Evolutionary conservation across 75 land plant species (phyloP).

Genomic region (Pinus albicaulis): DNA sequence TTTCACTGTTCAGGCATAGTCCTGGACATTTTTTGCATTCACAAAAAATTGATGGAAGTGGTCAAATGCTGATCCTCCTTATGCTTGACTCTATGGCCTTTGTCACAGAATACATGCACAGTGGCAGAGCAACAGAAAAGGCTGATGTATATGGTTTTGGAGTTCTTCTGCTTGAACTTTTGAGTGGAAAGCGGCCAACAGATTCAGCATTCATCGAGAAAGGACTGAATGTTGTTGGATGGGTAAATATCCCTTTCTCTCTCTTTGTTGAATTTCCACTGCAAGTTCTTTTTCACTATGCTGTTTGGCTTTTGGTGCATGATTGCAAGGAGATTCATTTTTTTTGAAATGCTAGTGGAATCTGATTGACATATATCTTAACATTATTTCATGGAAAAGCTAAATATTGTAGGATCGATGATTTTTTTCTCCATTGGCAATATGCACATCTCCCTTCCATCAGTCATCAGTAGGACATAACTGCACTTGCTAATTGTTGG

Average conservation of each 20-base stretch:
- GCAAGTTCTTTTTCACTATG: too few species aligned
- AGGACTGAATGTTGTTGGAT: conserved; percentile 87
- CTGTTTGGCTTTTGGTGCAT: neutral
- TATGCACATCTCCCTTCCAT: too few species aligned
- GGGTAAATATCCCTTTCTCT: conserved; percentile 50
- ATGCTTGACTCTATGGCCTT: neutral
- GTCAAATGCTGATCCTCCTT: neutral
- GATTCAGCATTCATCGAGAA: conserved; percentile 91
- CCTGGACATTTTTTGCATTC: neutral
- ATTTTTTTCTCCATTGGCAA: too few species aligned
- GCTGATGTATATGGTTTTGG: conserved; percentile 93
- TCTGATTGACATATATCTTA: too few species aligned
- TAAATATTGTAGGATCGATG: neutral
- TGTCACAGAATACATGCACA: conserved; percentile 76
- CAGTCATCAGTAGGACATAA: too few species aligned
- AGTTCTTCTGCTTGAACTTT: conserved; percentile 78
- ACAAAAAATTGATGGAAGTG: neutral
- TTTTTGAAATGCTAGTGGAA: too few species aligned
- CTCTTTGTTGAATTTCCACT: neutral
- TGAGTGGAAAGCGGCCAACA: conserved; percentile 84
- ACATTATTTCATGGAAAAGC: neutral
- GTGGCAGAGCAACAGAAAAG: conserved; percentile 94
- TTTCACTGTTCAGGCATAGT: neutral
- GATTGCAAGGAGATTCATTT: neutral
- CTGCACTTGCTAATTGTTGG: too few species aligned